Conservation (phyloP, 2,329 filamentous ascomycete species). For the Calonectria fujianensis region DNA sequence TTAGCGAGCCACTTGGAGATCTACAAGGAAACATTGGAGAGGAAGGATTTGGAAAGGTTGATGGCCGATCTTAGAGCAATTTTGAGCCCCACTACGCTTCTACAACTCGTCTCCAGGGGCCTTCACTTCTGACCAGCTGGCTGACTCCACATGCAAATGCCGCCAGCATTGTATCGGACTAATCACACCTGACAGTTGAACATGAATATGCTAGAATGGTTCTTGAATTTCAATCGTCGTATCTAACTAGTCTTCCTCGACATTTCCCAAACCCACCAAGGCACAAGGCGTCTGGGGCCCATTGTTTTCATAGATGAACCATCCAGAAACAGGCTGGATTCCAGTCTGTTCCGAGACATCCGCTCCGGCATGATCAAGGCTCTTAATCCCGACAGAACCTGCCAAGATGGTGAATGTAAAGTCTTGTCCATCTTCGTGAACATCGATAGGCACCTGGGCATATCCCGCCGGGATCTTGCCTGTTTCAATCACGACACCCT, state of each 20-base stretch:
- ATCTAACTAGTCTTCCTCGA: background rate
- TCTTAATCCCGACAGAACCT: slow-evolving; percentile 42
- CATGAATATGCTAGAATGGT: background rate
- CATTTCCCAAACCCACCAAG: background rate
- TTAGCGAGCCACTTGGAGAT: too few relatives aligned
- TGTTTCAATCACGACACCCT: slow-evolving; percentile 25
- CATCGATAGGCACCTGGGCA: slow-evolving; percentile 40
- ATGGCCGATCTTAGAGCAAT: too few relatives aligned
- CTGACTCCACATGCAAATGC: too few relatives aligned
- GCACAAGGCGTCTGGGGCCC: background rate
- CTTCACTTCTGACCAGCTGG: too few relatives aligned
- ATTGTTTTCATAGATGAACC: background rate
- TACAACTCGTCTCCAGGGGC: too few relatives aligned
- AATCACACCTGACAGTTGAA: background rate
- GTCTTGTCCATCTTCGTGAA: background rate
- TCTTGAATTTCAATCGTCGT: background rate
- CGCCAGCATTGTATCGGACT: background rate
- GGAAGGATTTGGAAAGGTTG: too few relatives aligned
- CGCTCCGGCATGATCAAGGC: background rate
- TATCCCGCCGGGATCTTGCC: slow-evolving; percentile 31
- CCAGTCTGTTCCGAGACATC: background rate
- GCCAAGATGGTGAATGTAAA: slow-evolving; percentile 41
- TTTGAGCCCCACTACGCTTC: too few relatives aligned
- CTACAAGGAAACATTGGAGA: too few relatives aligned
- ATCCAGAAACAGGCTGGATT: background rate